Conservation (phyloP, 2,329 filamentous ascomycete genomes). For the Tetracladium maxilliforme region DNA sequence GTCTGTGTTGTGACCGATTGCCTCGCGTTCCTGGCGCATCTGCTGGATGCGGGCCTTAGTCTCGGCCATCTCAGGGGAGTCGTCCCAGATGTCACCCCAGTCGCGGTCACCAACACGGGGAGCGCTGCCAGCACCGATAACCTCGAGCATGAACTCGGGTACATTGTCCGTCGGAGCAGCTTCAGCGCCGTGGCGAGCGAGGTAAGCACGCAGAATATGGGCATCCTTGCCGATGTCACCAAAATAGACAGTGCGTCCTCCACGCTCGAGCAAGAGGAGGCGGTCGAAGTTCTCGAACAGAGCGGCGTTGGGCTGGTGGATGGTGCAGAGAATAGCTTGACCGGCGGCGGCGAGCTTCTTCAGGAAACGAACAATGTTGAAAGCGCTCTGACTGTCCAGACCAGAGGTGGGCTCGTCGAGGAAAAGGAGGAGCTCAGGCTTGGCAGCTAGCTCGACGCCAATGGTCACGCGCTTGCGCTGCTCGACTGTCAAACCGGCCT, state of each 20-base stretch:
- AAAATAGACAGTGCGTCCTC: constrained; percentile 53
- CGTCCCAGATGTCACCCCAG: constrained; percentile 47
- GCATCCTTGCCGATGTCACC: constrained; percentile 52
- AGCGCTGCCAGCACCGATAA: constrained; percentile 47
- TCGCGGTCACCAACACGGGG: constrained; percentile 46
- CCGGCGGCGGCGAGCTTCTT: constrained; percentile 43
- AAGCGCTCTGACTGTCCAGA: constrained; percentile 40
- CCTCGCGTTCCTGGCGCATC: constrained; percentile 36
- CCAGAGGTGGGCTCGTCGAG: constrained; percentile 44
- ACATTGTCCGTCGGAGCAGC: constrained; percentile 37
- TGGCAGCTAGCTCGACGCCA: constrained; percentile 42
- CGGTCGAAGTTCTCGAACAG: constrained; percentile 58
- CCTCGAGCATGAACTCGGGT: constrained; percentile 48
- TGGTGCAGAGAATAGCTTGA: constrained; percentile 56
- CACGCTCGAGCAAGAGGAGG: constrained; percentile 44
- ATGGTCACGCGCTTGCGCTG: constrained; percentile 55
- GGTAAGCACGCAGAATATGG: constrained; percentile 33
- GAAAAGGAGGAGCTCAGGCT: constrained; percentile 43
- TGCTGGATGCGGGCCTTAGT: constrained; percentile 38
- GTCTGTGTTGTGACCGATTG: constrained; percentile 21
- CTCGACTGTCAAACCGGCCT: constrained; percentile 47
- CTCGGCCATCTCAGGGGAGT: constrained; percentile 38
- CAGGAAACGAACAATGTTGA: constrained; percentile 45
- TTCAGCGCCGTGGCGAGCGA: constrained; percentile 26
- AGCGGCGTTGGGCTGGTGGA: constrained; percentile 56